Conservation (phyloP, 306 rosid species). For the Malus sylvestris region DNA sequence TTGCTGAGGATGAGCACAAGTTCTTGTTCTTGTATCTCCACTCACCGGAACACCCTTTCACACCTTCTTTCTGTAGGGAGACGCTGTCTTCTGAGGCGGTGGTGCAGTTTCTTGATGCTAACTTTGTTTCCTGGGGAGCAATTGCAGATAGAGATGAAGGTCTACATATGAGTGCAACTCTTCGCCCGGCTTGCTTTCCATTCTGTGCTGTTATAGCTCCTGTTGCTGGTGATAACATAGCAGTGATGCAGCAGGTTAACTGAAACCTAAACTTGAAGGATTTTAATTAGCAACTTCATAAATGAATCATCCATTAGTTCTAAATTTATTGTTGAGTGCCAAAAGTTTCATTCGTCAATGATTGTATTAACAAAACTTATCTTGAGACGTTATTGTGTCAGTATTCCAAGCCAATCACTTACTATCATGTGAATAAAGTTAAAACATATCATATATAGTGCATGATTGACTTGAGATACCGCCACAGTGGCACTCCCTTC, state of each 20-base stretch:
- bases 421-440: not conserved
- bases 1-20: slow-evolving; percentile 60
- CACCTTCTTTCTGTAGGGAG: slow-evolving; percentile 52
- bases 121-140: slow-evolving; percentile 73
- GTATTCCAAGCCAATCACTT: not conserved
- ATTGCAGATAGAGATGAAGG: slow-evolving; percentile 56
- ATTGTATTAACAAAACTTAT: not conserved
- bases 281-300: not conserved
- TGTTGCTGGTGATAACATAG: slow-evolving; percentile 36
- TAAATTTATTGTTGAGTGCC: not conserved
- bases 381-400: not conserved
- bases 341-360: not conserved
- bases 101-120: slow-evolving; percentile 66
- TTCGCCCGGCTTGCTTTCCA: slow-evolving; percentile 55
- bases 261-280: not conserved
- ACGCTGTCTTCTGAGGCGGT: slow-evolving; percentile 57
- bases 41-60: slow-evolving; percentile 62
- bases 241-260: slow-evolving; percentile 64
- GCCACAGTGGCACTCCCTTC: not conserved
- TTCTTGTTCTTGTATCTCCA: slow-evolving; percentile 77
- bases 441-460: not conserved
- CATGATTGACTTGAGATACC: not conserved
- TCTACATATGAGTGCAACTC: slow-evolving; percentile 44
- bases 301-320: not conserved
- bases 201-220: slow-evolving; percentile 64